A percentile compares a stretch with the other conserved stretches of the same genome.
These are phyloP conservation scores for Exophiala xenobiotica DNA, from an alignment of 2,329 filamentous ascomycete genomes.

Conservation along the genomic window DNA sequence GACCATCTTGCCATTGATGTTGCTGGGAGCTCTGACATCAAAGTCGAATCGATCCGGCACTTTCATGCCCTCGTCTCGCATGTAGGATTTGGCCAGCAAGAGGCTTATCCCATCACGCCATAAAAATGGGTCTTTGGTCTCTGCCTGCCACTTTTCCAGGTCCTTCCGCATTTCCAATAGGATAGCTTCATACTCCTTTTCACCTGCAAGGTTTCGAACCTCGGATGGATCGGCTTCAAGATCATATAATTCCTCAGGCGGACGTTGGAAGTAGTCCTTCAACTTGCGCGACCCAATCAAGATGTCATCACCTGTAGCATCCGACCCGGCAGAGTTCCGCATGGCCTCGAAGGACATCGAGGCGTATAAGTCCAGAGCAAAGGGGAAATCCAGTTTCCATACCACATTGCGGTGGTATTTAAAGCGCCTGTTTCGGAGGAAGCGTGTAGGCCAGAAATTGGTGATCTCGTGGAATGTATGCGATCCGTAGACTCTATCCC, in stretches of 20 bases:
- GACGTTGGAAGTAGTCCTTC: slow-evolving; percentile 46
- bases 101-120: slow-evolving; percentile 9
- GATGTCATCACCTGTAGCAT: too few species aligned
- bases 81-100: background rate
- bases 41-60: background rate
- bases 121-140: slow-evolving; percentile 38
- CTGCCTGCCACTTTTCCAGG: slow-evolving; percentile 38
- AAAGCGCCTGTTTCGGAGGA: slow-evolving; percentile 43
- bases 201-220: slow-evolving; percentile 44
- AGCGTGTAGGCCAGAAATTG: slow-evolving; percentile 54
- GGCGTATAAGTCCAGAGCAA: slow-evolving; percentile 49
- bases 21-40: too few species aligned
- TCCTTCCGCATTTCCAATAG: slow-evolving; percentile 37
- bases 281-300: slow-evolving; percentile 45
- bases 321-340: slow-evolving; percentile 40
- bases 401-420: slow-evolving; percentile 55
- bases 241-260: slow-evolving; percentile 50
- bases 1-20: too few species aligned
- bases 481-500: slow-evolving; percentile 49
- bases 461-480: slow-evolving; percentile 54
- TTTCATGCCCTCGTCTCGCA: background rate
- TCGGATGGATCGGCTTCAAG: slow-evolving; percentile 48
- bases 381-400: slow-evolving; percentile 52
- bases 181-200: slow-evolving; percentile 34
- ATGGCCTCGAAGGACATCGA: slow-evolving; percentile 47